Conservation (phyloP, 1,284 basidiomycete genomes). For the Termitomyces sp. region DNA sequence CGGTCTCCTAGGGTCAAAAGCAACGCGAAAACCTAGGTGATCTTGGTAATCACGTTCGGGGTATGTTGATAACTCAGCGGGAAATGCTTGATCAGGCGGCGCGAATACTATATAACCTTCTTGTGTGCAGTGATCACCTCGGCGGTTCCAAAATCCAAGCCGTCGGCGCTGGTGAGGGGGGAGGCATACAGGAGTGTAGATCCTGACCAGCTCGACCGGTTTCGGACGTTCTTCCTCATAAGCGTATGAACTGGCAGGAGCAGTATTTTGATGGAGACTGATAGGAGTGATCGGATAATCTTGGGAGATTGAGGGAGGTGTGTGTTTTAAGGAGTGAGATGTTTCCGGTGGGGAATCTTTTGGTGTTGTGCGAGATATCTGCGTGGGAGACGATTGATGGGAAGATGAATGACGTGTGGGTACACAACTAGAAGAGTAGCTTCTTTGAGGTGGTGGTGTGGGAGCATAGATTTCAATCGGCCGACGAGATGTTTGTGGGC, state of each 20-base stretch:
- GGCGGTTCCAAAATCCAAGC: conserved; percentile 60
- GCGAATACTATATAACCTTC: conserved; percentile 57
- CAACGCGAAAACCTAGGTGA: conserved; percentile 36
- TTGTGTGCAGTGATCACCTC: conserved; percentile 60
- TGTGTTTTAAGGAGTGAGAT: conserved; percentile 1
- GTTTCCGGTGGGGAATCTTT: background rate
- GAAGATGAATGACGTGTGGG: conserved; percentile 1
- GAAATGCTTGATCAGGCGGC: conserved; percentile 46
- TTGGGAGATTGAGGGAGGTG: conserved; percentile 1
- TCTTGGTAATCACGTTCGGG: conserved; percentile 48
- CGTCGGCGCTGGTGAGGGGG: conserved; percentile 27
- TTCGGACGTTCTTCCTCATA: conserved; percentile 11
- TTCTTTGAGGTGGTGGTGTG: conserved; percentile 5
- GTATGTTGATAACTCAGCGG: conserved; percentile 53
- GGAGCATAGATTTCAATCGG: conserved; percentile 12
- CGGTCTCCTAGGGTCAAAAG: conserved; percentile 37
- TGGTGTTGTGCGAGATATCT: background rate
- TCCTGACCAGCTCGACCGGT: conserved; percentile 11
- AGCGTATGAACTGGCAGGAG: conserved; percentile 19
- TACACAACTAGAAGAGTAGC: background rate
- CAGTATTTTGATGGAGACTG: conserved; percentile 17
- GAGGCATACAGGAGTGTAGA: conserved; percentile 13
- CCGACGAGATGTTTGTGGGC: conserved; percentile 3
- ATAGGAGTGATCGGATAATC: conserved; percentile 2
- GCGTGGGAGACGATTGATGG: conserved; percentile 7